Conservation (phyloP, 805 yeast genomes). For the Lachancea sp. region DNA sequence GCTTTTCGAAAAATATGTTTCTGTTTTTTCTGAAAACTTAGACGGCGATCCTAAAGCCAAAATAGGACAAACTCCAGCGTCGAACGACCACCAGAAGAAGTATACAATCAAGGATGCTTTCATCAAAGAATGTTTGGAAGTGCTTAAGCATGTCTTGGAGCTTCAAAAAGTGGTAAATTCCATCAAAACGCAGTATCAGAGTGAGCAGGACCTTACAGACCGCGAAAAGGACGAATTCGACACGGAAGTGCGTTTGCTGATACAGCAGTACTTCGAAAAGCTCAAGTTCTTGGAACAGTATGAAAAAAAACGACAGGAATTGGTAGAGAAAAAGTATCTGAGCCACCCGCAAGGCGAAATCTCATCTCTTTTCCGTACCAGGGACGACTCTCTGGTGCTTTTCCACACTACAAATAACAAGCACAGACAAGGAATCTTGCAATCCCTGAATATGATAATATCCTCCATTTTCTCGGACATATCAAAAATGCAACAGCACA, state of each 20-base stretch:
- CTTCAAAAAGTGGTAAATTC: constrained; percentile 23
- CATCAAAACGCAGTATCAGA: constrained; percentile 27
- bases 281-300: constrained; percentile 45
- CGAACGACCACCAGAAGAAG: constrained; percentile 2
- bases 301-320: constrained; percentile 40
- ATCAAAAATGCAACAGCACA: constrained; percentile 43
- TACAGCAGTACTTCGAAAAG: constrained; percentile 47
- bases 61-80: background rate
- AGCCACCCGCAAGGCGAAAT: constrained; percentile 10
- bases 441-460: constrained; percentile 41
- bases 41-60: background rate
- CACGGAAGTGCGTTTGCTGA: constrained; percentile 45
- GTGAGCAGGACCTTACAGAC: constrained; percentile 25
- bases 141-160: constrained; percentile 27
- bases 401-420: constrained; percentile 36
- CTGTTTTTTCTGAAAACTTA: constrained; percentile 20
- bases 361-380: constrained; percentile 19
- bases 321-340: constrained; percentile 20
- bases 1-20: constrained; percentile 24
- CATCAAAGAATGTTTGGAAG: constrained; percentile 25
- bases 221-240: constrained; percentile 51
- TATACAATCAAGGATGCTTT: constrained; percentile 24
- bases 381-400: constrained; percentile 28
- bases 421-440: constrained; percentile 45
- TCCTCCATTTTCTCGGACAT: constrained; percentile 40